Evolutionary conservation across 805 yeast species (phyloP).

Genomic region (Starmerella sp.): DNA sequence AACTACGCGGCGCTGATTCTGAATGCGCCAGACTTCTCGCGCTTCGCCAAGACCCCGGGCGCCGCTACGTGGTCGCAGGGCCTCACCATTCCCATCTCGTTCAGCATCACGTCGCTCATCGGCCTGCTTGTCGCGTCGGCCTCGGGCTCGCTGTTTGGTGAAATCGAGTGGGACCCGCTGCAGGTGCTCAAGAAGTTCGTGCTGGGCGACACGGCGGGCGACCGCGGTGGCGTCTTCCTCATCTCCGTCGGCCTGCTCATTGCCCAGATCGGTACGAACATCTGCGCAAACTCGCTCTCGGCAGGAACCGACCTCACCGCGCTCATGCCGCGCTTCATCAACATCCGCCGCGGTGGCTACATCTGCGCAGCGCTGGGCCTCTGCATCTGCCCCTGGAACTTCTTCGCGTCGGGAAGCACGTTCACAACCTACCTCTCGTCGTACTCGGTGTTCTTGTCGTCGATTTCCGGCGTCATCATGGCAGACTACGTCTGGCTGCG

Average conservation of each 20-base stretch:
- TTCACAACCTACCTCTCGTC: conserved; percentile 75
- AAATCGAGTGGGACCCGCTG: conserved; percentile 72
- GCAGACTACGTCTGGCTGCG: conserved; percentile 63
- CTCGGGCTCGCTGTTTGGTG: conserved; percentile 35
- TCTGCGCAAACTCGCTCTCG: conserved; percentile 39
- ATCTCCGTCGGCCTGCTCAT: conserved; percentile 56
- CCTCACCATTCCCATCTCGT: conserved; percentile 61
- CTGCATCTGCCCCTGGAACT: conserved; percentile 74
- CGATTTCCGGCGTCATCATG: conserved; percentile 61
- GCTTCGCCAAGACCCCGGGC: conserved; percentile 52
- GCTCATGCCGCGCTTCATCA: conserved; percentile 37
- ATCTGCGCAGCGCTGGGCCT: conserved; percentile 63
- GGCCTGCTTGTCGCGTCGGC: conserved; percentile 81
- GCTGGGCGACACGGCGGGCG: conserved; percentile 32
- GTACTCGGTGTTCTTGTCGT: conserved; percentile 68
- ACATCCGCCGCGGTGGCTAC: conserved; percentile 69
- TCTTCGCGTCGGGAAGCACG: conserved; percentile 54
- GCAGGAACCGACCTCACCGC: conserved; percentile 42
- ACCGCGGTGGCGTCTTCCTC: conserved; percentile 71
- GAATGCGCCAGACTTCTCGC: conserved; percentile 81
- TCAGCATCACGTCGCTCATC: conserved; percentile 69
- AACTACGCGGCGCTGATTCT: conserved; percentile 82
- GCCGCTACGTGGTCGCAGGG: conserved; percentile 38
- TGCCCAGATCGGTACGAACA: conserved; percentile 38
- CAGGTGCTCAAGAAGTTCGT: conserved; percentile 61